phyloP scores from a whole-genome alignment of 2,329 filamentous ascomycete species.

The Pseudogymnoascus sp. region DNA sequence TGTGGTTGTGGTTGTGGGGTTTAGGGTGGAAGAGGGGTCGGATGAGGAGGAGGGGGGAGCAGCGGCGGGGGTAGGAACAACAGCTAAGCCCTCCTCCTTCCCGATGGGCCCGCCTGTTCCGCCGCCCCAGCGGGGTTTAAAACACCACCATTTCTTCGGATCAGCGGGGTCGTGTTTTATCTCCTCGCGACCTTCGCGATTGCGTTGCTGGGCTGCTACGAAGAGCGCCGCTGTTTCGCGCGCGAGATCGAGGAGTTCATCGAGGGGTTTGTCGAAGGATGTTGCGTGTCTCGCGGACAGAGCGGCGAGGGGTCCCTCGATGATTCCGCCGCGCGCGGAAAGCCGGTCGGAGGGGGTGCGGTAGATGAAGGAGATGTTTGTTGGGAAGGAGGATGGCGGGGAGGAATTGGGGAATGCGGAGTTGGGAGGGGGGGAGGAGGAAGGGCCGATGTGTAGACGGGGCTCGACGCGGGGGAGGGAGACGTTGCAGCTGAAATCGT shows the following conservation, averaged over 20 bases:
- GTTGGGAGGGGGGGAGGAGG: slow-evolving; percentile 23
- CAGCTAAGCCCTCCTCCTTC: slow-evolving; percentile 37
- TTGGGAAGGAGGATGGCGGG: slow-evolving; percentile 45
- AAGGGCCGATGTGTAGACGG: slow-evolving; percentile 40
- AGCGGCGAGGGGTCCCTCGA: slow-evolving; percentile 54
- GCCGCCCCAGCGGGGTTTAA: slow-evolving; percentile 52
- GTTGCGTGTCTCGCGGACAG: slow-evolving; percentile 49
- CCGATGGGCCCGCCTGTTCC: slow-evolving; percentile 54
- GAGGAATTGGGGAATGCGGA: slow-evolving; percentile 20
- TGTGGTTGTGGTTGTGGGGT: neutral
- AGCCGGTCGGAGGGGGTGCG: slow-evolving; percentile 52
- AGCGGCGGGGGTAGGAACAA: slow-evolving; percentile 5
- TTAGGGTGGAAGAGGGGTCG: no score
- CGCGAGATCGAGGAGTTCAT: slow-evolving; percentile 53
- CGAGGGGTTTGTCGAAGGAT: slow-evolving; percentile 42
- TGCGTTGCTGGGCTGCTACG: slow-evolving; percentile 54
- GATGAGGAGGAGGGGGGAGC: neutral
- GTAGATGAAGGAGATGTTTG: slow-evolving; percentile 50
- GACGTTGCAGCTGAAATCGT: slow-evolving; percentile 58
- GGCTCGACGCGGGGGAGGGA: slow-evolving; percentile 48
- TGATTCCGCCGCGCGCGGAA: slow-evolving; percentile 47
- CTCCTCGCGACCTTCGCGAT: slow-evolving; percentile 48
- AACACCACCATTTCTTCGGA: slow-evolving; percentile 53
- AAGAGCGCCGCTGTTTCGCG: slow-evolving; percentile 52
- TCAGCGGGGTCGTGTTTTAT: slow-evolving; percentile 48